Evolutionary conservation across 2,329 filamentous ascomycete species (phyloP), one percentile per base, ranked within the genome.

Genomic region (Beauveria medogensis): DNA sequence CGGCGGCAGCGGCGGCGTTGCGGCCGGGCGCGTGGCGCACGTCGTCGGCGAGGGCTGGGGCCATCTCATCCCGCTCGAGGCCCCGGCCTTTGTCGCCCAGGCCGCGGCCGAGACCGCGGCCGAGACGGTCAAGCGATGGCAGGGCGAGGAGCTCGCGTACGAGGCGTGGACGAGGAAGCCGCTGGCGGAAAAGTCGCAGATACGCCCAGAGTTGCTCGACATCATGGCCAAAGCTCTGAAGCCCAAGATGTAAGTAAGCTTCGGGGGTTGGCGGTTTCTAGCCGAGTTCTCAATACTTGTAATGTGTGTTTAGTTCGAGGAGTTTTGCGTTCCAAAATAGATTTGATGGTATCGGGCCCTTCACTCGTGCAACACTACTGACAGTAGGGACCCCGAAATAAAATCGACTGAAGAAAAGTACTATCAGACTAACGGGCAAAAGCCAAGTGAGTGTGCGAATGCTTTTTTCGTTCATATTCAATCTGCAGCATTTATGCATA

Each of bases 21-120:
- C 74, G n/a, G 81, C 81, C 14, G 90, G 89, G 0, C 78, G 85
- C 51, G 92, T 96, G 2, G 80, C 78, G 60, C 80, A 86, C 65
- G 80, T 90, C 5, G 77, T 84, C 18, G 73, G 94, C 8, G 75
- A 87, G 30, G 81, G 81, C 0, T 78, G 81, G 6, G 91, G 92
- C 0, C 93, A 97, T 72, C 73, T 97, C 47, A 83, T 97, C 30
- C 88, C 92, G 0, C 90, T 96, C 83, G 92, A 96, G 73, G 82
- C 83, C 44, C 89, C 90, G 0, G 76, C 68, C 2, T 78, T 83
- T 67, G 89, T 87, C 64, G 92, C 91, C 1, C 77, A 82, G 62
- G 72, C 81, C 20, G 80, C 82, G 0, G 81, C 80, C 0, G 69
- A 71, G 28, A 90, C 85, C 78, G 72, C 90, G 60, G 77, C 72